These are phyloP conservation scores for Pilasporangium apinafurcum DNA, from an alignment of 352 stramenopile species.

Conservation along the genomic window DNA sequence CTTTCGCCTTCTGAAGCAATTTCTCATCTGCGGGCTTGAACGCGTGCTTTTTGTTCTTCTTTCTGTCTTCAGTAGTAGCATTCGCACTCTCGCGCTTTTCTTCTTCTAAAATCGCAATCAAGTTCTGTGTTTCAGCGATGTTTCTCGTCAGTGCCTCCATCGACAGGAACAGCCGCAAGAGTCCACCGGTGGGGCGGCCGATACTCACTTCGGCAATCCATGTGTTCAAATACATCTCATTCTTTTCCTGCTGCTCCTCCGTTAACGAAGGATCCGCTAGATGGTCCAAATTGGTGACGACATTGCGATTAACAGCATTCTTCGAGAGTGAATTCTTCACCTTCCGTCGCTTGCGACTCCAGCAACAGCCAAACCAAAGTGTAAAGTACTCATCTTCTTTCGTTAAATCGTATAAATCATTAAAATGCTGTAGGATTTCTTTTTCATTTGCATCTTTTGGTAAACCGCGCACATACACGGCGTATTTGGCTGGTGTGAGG, in stretches of 20 bases:
- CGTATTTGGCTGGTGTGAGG: constrained; percentile 74
- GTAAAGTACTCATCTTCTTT: constrained; percentile 55
- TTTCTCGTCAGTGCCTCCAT: constrained; percentile 60
- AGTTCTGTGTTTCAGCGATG: constrained; percentile 47
- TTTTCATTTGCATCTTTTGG: constrained; percentile 50
- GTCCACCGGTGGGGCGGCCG: constrained; percentile 58
- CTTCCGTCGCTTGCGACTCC: constrained; percentile 35
- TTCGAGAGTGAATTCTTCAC: constrained; percentile 39
- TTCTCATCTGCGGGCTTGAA: constrained; percentile 30
- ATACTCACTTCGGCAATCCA: constrained; percentile 87
- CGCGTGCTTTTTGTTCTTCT: constrained; percentile 15
- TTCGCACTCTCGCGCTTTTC: constrained; percentile 21
- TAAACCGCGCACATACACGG: constrained; percentile 68
- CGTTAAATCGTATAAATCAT: constrained; percentile 59
- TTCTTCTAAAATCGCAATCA: constrained; percentile 40
- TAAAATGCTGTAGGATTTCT: constrained; percentile 78
- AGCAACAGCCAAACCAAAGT: constrained; percentile 64
- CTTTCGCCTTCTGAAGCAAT: constrained; percentile 22
- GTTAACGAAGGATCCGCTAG: constrained; percentile 27
- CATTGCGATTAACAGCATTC: constrained; percentile 27
- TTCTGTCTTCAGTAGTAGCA: no score
- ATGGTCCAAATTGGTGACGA: constrained; percentile 66
- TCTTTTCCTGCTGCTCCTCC: no score
- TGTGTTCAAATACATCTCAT: constrained; percentile 65
- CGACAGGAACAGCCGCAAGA: constrained; percentile 64